Evolutionary conservation across 495 filamentous ascomycete genomes (phyloP), one percentile per base, ranked within the genome.

Genomic region (Friedmanniomyces endolithicus): DNA sequence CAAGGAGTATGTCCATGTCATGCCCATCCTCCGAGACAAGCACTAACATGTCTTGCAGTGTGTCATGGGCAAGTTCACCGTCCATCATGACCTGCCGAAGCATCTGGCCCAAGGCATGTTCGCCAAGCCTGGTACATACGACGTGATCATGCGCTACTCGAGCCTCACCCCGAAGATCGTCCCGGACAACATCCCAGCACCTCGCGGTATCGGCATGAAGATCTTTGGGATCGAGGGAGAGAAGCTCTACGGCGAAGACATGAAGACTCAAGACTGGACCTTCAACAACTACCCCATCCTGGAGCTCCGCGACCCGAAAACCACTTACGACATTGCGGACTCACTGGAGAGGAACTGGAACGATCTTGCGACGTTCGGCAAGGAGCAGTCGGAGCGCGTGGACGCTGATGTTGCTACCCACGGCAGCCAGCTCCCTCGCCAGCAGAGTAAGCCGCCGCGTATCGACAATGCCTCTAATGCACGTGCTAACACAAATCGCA

Each of bases 161-260:
- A 56, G 29, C 23, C 45, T 57, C 20, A 55, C 55, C 2, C 49
- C 45, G 29, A 57, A 63, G 47, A 48, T 52, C 17, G 48, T 50
- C 6, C 40, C 64, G 59, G 72, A 75, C 44, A 67, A 68, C 41
- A 70, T 75, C 47, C 58, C 70, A 1, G 69, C 74, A 49, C 74
- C 70, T 14, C 70, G 71, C 34, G 74, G 71, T 44, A 70, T 76
- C 53, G 71, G 67, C 20, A 76, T 75, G 63, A 76, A 76, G 62
- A 63, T 75, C 23, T 74, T 73, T 57, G 67, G 68, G 45, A 66
- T 74, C 22, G 39, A 68, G 12, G 71, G 72, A n/a, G 71, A 76
- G 40, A 62, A 62, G 55, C 71, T 72, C 60, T 73, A 72, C 51
- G 70, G 68, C 37, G 63, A 68, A 48, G 65, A 64, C 55, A 66